phyloP scores from a whole-genome alignment of 768 basidiomycete genomes.

The Suillus sp. region DNA sequence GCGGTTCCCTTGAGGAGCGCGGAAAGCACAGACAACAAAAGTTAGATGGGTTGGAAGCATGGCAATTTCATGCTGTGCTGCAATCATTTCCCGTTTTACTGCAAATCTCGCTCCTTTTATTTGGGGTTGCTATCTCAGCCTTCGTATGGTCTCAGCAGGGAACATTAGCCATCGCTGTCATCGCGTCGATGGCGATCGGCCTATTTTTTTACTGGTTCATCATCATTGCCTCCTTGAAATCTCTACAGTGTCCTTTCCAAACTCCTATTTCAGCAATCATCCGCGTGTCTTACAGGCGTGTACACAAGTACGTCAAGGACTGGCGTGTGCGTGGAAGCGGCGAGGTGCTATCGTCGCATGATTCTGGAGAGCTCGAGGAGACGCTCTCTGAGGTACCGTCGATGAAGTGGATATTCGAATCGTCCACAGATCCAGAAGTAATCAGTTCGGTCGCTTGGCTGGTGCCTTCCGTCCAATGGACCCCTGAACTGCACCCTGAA shows the following conservation, averaged over 20 bases:
- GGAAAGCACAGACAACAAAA: constrained; percentile 8
- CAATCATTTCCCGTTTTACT: constrained; percentile 11
- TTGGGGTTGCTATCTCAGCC: constrained; percentile 4
- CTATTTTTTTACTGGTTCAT: neutral
- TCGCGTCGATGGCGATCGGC: constrained; percentile 2
- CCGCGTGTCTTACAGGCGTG: neutral
- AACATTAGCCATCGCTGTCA: neutral
- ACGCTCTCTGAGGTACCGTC: neutral
- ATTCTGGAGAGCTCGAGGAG: neutral
- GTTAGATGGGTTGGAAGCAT: constrained; percentile 5
- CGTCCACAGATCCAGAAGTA: constrained; percentile 21
- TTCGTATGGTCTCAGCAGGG: constrained; percentile 6
- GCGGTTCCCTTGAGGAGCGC: constrained; percentile 12
- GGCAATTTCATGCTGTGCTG: neutral
- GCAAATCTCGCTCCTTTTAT: constrained; percentile 14
- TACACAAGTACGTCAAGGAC: neutral
- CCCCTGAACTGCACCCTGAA: neutral
- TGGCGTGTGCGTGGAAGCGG: neutral
- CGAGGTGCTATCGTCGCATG: neutral
- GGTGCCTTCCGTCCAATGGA: neutral
- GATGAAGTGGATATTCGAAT: constrained; percentile 23
- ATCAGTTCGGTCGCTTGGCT: constrained; percentile 4
- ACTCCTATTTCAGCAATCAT: neutral
- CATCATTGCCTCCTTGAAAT: neutral
- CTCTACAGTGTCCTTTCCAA: constrained; percentile 3